These are phyloP conservation scores for Phellopilus nigrolimitatus DNA, from an alignment of 1,284 basidiomycete genomes.

Conservation along the genomic window DNA sequence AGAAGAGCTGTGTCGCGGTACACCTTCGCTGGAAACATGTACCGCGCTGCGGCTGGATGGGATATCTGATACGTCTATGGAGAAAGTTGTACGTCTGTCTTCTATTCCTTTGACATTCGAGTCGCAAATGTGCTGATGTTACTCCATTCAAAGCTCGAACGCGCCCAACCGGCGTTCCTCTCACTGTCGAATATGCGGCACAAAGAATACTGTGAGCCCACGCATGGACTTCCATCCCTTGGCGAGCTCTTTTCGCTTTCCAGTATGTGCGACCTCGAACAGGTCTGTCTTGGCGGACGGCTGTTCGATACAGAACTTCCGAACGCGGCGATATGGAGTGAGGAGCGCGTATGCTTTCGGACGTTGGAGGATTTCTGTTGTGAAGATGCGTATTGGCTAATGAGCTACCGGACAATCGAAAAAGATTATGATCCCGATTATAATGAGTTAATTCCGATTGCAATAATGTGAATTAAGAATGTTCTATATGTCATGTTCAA, in stretches of 20 bases:
- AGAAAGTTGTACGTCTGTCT: background rate
- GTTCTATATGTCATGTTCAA: too few species aligned
- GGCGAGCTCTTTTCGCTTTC: background rate
- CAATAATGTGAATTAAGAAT: too few species aligned
- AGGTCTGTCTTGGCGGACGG: background rate
- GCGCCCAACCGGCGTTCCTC: background rate
- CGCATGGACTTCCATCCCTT: background rate
- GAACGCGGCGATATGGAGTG: background rate
- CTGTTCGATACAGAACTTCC: background rate
- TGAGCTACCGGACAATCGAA: conserved; percentile 7
- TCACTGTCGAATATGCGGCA: background rate
- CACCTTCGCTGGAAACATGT: background rate
- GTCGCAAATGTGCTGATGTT: background rate
- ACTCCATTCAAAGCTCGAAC: background rate
- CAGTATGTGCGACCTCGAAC: background rate
- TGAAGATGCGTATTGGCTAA: conserved; percentile 11
- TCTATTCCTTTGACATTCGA: background rate
- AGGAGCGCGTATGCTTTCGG: background rate
- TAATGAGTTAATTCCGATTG: too few species aligned
- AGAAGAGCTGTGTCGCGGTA: background rate
- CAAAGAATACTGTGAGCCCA: background rate
- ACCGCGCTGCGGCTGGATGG: conserved; percentile 2
- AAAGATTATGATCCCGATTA: too few species aligned
- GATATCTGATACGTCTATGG: background rate
- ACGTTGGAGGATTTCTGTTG: conserved; percentile 1